A percentile compares a stretch with the other conserved stretches of the same genome.
These are phyloP conservation scores for Diospyros kaki DNA, from an alignment of 148 eudicot genomes.

Conservation along the genomic window DNA sequence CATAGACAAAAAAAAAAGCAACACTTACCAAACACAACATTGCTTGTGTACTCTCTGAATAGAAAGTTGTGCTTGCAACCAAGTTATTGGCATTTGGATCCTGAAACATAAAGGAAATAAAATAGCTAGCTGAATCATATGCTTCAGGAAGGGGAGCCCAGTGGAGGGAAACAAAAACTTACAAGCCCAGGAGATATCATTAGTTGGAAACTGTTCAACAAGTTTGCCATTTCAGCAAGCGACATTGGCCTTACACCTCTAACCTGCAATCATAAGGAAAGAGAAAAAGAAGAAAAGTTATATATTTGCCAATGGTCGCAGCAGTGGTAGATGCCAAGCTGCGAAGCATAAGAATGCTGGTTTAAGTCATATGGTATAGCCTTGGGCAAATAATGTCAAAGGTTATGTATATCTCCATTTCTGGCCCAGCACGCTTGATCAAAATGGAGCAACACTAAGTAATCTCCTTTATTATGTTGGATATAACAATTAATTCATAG, in stretches of 20 bases:
- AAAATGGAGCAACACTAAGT: neutral
- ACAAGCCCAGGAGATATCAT: constrained; percentile 84
- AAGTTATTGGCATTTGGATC: constrained; percentile 96
- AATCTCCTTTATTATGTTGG: neutral
- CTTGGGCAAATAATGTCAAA: neutral
- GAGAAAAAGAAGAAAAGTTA: neutral
- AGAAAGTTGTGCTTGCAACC: constrained; percentile 86
- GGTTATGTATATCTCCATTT: neutral
- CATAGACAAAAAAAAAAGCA: neutral
- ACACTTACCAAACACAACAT: constrained; percentile 84
- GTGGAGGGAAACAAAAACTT: constrained; percentile 33
- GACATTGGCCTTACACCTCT: constrained; percentile 96
- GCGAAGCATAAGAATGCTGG: neutral
- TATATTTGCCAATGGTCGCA: neutral
- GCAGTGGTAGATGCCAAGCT: neutral
- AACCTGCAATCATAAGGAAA: constrained; percentile 42
- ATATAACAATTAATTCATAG: too few relatives aligned
- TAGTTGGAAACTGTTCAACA: constrained; percentile 60
- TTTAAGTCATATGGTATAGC: neutral
- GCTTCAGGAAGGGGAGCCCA: constrained; percentile 9
- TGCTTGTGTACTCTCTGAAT: constrained; percentile 91
- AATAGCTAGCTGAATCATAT: neutral
- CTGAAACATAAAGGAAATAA: constrained; percentile 36
- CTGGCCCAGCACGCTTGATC: neutral
- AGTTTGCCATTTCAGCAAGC: constrained; percentile 78